Evolutionary conservation across 2,329 filamentous ascomycete genomes (phyloP).

Genomic region (Didymella pinodella): DNA sequence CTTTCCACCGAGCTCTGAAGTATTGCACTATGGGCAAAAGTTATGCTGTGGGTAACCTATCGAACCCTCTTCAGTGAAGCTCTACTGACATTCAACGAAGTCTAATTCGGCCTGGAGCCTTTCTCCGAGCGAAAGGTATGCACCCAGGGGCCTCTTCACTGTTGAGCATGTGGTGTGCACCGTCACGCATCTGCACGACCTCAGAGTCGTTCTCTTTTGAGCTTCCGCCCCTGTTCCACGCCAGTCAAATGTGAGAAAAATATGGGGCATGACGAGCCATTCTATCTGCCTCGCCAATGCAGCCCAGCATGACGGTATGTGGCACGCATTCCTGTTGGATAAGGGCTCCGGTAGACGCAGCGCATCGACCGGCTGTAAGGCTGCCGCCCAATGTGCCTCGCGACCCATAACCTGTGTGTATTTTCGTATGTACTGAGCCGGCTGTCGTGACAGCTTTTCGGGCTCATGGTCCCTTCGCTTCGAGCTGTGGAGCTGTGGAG

Average conservation of each 20-base stretch:
- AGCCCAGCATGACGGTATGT: not conserved
- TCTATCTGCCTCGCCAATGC: not conserved
- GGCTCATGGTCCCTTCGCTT: not conserved
- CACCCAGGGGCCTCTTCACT: not conserved
- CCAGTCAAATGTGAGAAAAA: not conserved
- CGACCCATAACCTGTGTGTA: not conserved
- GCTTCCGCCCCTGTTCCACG: not conserved
- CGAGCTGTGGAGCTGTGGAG: not conserved
- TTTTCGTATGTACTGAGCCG: slow-evolving; percentile 1
- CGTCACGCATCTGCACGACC: not conserved
- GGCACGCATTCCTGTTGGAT: slow-evolving; percentile 1
- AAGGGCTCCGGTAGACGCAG: not conserved
- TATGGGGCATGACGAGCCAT: not conserved
- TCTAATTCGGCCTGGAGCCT: not conserved
- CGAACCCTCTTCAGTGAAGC: not conserved
- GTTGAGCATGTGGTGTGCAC: slow-evolving; percentile 1
- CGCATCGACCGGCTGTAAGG: not conserved
- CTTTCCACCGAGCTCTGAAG: not conserved
- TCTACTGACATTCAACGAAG: not conserved
- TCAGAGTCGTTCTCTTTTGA: not conserved
- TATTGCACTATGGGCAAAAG: not conserved
- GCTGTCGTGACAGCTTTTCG: not conserved
- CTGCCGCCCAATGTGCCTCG: not conserved
- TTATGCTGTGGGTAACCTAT: not conserved
- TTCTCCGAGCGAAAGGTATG: not conserved